Conservation (phyloP, 106 monocot genomes). For the Acanthochlamys bracteata region DNA sequence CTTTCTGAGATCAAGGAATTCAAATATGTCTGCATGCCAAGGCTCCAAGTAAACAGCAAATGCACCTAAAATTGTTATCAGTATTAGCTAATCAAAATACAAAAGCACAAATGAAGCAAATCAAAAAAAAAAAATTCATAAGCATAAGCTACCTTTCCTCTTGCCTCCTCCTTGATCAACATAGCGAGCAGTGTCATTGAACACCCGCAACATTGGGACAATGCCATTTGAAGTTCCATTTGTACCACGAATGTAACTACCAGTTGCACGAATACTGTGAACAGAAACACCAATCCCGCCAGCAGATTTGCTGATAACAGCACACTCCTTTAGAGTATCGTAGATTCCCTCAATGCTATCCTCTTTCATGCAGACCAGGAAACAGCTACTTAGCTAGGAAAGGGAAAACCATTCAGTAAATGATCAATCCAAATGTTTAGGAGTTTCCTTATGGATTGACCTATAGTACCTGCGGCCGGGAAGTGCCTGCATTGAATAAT, state of each 20-base stretch:
- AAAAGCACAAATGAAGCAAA: background rate
- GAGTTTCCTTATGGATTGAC: too few relatives aligned
- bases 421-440: background rate
- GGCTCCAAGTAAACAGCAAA: conserved; percentile 98
- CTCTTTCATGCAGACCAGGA: conserved; percentile 93
- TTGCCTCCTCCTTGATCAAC: conserved; percentile 99
- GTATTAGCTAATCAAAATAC: background rate
- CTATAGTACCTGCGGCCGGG: conserved; percentile 92
- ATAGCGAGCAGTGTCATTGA: conserved; percentile 98
- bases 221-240: conserved; percentile 96
- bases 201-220: conserved; percentile 94
- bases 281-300: conserved; percentile 96
- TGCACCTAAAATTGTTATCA: conserved; percentile 39
- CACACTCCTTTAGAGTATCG: conserved; percentile 93
- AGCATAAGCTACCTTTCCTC: conserved; percentile 62
- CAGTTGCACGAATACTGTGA: conserved; percentile 85
- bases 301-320: conserved; percentile 91
- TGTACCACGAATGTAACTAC: conserved; percentile 94
- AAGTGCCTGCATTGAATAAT: conserved; percentile 89
- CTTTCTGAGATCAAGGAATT: conserved; percentile 93
- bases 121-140: background rate
- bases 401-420: background rate
- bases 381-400: conserved; percentile 92
- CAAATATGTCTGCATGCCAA: conserved; percentile 98
- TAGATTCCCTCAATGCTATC: conserved; percentile 98